Evolutionary conservation across 2,329 filamentous ascomycete species (phyloP), one percentile per base, ranked within the genome.

Genomic region (Paracoccidioides brasiliensis): DNA sequence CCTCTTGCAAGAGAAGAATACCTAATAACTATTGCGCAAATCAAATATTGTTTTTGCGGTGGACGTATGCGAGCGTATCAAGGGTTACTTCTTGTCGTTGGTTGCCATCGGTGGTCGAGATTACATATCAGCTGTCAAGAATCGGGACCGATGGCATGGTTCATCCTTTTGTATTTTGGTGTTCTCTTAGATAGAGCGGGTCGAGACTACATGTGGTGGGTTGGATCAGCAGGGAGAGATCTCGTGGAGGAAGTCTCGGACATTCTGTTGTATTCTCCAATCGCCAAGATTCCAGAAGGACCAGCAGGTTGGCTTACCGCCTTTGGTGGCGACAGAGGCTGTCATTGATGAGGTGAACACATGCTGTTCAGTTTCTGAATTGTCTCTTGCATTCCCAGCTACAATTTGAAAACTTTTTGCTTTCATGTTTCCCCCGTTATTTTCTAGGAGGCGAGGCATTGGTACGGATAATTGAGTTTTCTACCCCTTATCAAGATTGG

Each of bases 31-130:
- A 60, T 69, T 38, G 50, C 40, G 1, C 57, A 63, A 4, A 63
- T 73, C 2, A 62, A 65, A 55, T 62, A 61, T 3, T 70, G 66
- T 55, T 73, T 73, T 69, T 30, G 64, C 67, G 3, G 65, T 72
- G 56, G 68, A 73, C 33, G 62, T 66, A 9, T 64, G 63, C 55
- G 68, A 65, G 0, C 8, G 65, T 5, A 57, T 69, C 45, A 64
- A 62, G 52, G 67, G 67, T 1, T 69, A 67, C 49, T 64, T 62
- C 37, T 64, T 69, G 32, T 63, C 62, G 0, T 69, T 71, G 41
- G 22, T 54, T 35, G 66, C 69, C 1, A 61, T 59, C 0, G 64
- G 64, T 1, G 69, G 70, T 0, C 60, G 57, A 3, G 64, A 64
- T 1, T 73, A 71, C 52, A 60, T 64, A 0, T 35, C 59, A 0